Base-by-base conservation (phyloP, 192 early-diverging fungal species). In the Linnemannia exigua region DNA sequence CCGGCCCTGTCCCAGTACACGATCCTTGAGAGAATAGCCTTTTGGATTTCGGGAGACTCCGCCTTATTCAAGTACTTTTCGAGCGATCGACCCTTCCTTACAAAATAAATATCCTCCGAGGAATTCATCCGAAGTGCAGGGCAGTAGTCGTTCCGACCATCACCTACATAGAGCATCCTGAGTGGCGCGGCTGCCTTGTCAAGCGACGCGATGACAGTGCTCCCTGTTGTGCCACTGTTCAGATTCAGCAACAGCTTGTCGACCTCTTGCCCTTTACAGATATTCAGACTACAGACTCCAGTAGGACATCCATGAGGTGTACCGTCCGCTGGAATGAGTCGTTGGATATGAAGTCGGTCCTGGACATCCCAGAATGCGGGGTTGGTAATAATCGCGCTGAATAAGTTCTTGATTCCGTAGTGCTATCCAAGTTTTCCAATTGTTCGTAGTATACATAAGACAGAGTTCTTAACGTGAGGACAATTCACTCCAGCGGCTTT, bases 211-310 rank as follows among this genome's bases (percentile, higher is more conserved):
- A n/a, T n/a, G 17, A 37, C 20, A 54, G 52, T 9, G 11, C 5
- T 11, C 41, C 66, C 22, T 37, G 25, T 28, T 0, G 47, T 41
- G n/a, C 22, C 25, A 15, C n/a, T 73, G 22, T 69, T 37, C 38
- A 70, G 70, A 2, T 66, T 15, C 19, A 46, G 46, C 15, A 87
- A 17, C 14, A 82, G 44, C 44, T 70, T 77, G 58, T 87, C 79
- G 20, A 81, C 28, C 31, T 86, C 83, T 17, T 87, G 72, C 67
- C 94, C 94, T 89, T 94, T 94, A 54, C 94, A 94, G 50, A 94
- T 91, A 58, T 94, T 94, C 3, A 89, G 61, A 11, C 90, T 81
- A 70, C 94, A 94, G 3, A 78, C 41, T 51, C 88, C 81, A 41
- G 89, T 87, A 25, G 83, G 70, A 79, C 92, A 93, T 31, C 79